phyloP scores from a whole-genome alignment of 2,329 filamentous ascomycete genomes.

The Calonectria pseudoreteaudii region DNA sequence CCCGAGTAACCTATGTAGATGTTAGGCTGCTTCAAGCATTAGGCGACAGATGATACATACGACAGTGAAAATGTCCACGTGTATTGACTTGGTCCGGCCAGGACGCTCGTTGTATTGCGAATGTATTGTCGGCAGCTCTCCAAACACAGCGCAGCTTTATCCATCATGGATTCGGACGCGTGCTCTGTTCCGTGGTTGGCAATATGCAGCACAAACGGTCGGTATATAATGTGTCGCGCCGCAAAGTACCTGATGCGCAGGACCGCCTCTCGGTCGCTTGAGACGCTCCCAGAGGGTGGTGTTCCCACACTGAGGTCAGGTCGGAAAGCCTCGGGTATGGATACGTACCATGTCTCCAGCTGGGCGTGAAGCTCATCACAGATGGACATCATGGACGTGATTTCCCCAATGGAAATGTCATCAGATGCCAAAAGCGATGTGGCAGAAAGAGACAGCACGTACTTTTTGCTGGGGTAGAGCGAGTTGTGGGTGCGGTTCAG shows the following conservation, averaged over 20 bases:
- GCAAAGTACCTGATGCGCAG: conserved; percentile 49
- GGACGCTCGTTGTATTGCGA: conserved; percentile 41
- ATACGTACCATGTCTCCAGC: conserved; percentile 46
- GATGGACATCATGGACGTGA: conserved; percentile 41
- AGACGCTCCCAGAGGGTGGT: conserved; percentile 26
- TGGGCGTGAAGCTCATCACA: conserved; percentile 47
- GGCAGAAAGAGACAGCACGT: conserved; percentile 39
- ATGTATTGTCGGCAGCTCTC: conserved; percentile 47
- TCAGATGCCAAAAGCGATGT: conserved; percentile 40
- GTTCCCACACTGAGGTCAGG: conserved; percentile 36
- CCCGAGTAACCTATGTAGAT: conserved; percentile 43
- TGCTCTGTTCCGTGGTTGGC: conserved; percentile 30
- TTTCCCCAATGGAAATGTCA: conserved; percentile 44
- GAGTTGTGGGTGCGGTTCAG: conserved; percentile 50
- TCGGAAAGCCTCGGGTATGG: conserved; percentile 46
- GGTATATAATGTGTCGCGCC: conserved; percentile 48
- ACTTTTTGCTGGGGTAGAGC: conserved; percentile 43
- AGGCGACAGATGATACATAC: conserved; percentile 29
- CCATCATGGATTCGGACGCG: conserved; percentile 37
- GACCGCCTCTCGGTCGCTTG: conserved; percentile 41
- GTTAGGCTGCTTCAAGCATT: not conserved
- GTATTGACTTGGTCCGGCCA: conserved; percentile 46
- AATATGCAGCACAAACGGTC: conserved; percentile 47
- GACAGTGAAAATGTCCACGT: conserved; percentile 50
- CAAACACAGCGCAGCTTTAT: conserved; percentile 46